Percentiles rank a stretch among this genome's conserved stretches.
These are phyloP conservation scores for Pseudonitzschia delicatissima DNA, from an alignment of 108 stramenopile genomes.

Conservation along the genomic window DNA sequence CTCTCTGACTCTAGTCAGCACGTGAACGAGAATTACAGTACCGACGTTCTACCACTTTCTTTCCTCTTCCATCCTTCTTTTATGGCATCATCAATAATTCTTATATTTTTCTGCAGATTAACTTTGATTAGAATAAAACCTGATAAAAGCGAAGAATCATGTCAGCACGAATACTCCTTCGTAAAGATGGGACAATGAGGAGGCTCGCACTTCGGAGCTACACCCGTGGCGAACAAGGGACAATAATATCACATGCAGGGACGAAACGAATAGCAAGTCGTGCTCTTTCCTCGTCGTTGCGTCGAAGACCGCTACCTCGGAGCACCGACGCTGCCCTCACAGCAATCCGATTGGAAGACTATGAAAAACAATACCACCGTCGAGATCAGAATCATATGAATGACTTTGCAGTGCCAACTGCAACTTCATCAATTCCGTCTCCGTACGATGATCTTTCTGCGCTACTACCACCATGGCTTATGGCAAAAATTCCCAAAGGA, in stretches of 20 bases:
- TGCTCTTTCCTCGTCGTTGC: not conserved
- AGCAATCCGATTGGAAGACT: not conserved
- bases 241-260: not conserved
- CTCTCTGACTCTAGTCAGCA: too few relatives aligned
- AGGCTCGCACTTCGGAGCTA: not conserved
- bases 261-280: not conserved
- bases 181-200: not conserved
- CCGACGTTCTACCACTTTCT: too few relatives aligned
- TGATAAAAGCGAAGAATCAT: too few relatives aligned
- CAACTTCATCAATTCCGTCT: slow-evolving; percentile 4
- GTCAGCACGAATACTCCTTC: slow-evolving; percentile 2
- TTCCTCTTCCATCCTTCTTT: too few relatives aligned
- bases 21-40: too few relatives aligned
- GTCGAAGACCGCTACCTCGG: not conserved
- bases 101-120: too few relatives aligned
- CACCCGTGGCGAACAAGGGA: not conserved
- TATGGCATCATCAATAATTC: too few relatives aligned
- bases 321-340: not conserved
- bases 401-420: not conserved
- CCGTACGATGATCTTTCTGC: not conserved
- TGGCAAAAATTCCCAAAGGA: slow-evolving; percentile 66
- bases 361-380: not conserved
- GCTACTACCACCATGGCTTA: slow-evolving; percentile 14
- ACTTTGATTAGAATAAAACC: too few relatives aligned
- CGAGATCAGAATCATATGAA: not conserved